Evolutionary conservation across 2,329 filamentous ascomycete species (phyloP), one percentile per base, ranked within the genome.

Genomic region (Penicillium fuscoglaucum): DNA sequence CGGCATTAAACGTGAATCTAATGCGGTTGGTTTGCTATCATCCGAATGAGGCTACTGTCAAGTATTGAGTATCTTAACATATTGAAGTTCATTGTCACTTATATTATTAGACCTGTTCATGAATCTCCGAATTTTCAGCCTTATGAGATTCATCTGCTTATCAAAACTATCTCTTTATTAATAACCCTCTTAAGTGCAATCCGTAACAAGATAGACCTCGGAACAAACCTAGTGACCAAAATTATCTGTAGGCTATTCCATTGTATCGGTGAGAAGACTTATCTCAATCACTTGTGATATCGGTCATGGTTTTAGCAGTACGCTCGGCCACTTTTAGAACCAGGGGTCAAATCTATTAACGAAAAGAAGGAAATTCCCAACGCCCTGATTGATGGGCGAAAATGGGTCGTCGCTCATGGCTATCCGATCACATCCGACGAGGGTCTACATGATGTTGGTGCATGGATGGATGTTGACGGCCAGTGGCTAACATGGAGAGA

Each of bases 211-310:
- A 24, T 64, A 9, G 47, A 19, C 10, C 37, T 64, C 13, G 52
- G 54, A n/a, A 61, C 58, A 3, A 62, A 61, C 24, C 21, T 64
- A 19, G 57, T 62, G 15, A 58, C 62, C 1, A 59, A 54, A 31
- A 55, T 49, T 13, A 28, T 64, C 3, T 55, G 61, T 43, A 53
- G 58, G 1, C 19, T 61, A 8, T 62, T 62, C 24, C 60, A 61
- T 39, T 61, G 43, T n/a, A 59, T 55, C 19, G 60, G 55, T 6
- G 50, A 51, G 4, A 61, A 64, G 40, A 49, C 54, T 19, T 57
- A 59, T 28, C 52, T 62, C 28, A 58, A 64, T 39, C 40, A 59
- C 37, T 43, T 64, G 21, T 64, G 60, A 58, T 44, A 29, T 8
- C 26, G 55, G n/a, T 33, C 55, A 21, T 59, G 60, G 58, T 62